Conservation (phyloP, 805 yeast species). For the Barnettozyma siamensis region DNA sequence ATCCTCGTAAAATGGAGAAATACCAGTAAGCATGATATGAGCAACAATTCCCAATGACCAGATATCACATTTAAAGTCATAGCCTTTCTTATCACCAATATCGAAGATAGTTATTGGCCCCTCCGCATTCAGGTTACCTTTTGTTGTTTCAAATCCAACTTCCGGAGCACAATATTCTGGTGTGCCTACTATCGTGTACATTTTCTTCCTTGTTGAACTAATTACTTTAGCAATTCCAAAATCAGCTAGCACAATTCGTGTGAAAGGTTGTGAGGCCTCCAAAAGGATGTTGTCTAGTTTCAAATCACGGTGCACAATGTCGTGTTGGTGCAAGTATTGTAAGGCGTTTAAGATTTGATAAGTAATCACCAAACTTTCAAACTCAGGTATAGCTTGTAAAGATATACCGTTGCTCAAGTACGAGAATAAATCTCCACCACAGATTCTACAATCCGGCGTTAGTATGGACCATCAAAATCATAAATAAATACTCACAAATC, state of each 20-base stretch:
- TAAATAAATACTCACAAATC: constrained; percentile 33
- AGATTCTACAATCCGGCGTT: constrained; percentile 27
- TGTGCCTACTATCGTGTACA: constrained; percentile 53
- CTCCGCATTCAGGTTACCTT: constrained; percentile 23
- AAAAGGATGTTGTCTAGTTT: constrained; percentile 55
- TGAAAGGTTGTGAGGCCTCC: constrained; percentile 44
- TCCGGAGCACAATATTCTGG: constrained; percentile 74
- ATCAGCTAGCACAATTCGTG: constrained; percentile 58
- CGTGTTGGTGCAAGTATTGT: constrained; percentile 44
- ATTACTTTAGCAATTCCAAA: constrained; percentile 51
- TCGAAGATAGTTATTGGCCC: constrained; percentile 20
- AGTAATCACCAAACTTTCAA: constrained; percentile 46
- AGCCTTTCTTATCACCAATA: constrained; percentile 29
- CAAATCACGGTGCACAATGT: constrained; percentile 57
- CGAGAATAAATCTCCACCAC: constrained; percentile 58
- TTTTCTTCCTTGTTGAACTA: constrained; percentile 28
- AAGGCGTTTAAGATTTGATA: constrained; percentile 55
- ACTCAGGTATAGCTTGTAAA: constrained; percentile 42
- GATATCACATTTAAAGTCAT: constrained; percentile 53
- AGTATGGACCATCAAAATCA: too few species aligned
- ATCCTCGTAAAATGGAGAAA: constrained; percentile 55
- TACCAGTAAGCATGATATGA: constrained; percentile 55
- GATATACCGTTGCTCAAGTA: constrained; percentile 40
- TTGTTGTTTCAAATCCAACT: constrained; percentile 40
- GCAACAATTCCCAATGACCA: constrained; percentile 66